A percentile compares a stretch with the other conserved stretches of the same genome.
phyloP scores from a whole-genome alignment of 2,329 filamentous ascomycete genomes.

The Trichoderma sp. region DNA sequence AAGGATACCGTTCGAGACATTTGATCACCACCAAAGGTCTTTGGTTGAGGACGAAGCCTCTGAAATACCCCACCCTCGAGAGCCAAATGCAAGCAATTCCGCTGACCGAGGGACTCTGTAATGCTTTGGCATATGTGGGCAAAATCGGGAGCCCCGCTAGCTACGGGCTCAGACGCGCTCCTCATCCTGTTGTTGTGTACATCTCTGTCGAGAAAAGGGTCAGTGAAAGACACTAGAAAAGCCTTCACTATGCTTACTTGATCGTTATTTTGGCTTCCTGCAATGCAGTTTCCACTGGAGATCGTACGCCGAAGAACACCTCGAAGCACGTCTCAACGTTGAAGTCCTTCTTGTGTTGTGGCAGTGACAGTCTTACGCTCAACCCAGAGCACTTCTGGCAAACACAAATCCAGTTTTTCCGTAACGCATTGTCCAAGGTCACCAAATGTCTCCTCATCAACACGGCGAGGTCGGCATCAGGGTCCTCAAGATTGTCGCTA shows the following conservation, averaged over 20 bases:
- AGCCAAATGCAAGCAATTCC: conserved; percentile 6
- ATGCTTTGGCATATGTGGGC: conserved; percentile 9
- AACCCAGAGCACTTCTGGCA: conserved; percentile 9
- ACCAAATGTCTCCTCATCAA: conserved; percentile 2
- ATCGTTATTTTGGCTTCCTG: conserved; percentile 10
- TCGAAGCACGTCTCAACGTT: conserved; percentile 4
- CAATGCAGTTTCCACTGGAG: not conserved
- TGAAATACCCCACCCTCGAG: conserved; percentile 2
- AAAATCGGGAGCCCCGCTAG: not conserved
- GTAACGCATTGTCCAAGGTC: not conserved
- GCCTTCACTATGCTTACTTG: not conserved
- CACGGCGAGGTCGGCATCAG: conserved; percentile 1
- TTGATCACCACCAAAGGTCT: conserved; percentile 2
- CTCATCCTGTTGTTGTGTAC: conserved; percentile 2
- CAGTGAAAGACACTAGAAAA: not conserved
- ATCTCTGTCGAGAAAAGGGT: not conserved
- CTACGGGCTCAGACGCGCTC: not conserved
- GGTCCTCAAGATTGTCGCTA: not conserved
- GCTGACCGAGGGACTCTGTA: conserved; percentile 4
- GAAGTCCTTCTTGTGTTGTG: not conserved
- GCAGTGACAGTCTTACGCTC: not conserved
- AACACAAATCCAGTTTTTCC: conserved; percentile 8
- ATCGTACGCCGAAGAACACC: not conserved
- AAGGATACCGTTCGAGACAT: conserved; percentile 1
- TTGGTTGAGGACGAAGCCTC: conserved; percentile 4